These are phyloP conservation scores for Polyporus tsugae DNA, from an alignment of 1,284 basidiomycete genomes.

Conservation along the genomic window DNA sequence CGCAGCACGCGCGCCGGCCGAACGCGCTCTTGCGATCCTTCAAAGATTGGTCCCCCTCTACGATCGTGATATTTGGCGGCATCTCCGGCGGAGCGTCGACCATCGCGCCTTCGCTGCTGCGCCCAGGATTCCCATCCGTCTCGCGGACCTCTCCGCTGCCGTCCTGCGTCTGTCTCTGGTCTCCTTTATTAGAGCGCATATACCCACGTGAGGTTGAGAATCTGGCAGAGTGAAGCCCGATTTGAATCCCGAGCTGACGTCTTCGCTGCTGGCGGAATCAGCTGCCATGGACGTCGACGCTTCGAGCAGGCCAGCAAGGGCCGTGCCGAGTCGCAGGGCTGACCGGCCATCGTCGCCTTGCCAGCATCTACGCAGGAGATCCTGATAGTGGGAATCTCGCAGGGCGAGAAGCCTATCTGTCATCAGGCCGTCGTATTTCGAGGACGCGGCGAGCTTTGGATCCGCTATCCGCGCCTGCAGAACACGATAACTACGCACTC, in stretches of 20 bases:
- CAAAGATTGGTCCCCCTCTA: constrained; percentile 81
- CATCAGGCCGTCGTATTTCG: constrained; percentile 43
- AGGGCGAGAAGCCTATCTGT: constrained; percentile 47
- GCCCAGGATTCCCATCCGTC: too few relatives aligned
- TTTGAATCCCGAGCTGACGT: neutral
- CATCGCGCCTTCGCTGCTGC: too few relatives aligned
- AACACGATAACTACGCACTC: neutral
- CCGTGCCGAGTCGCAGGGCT: constrained; percentile 45
- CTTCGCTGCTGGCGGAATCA: neutral
- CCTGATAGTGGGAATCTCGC: constrained; percentile 43
- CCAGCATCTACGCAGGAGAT: constrained; percentile 45
- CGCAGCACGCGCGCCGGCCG: constrained; percentile 79
- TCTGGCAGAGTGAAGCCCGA: neutral
- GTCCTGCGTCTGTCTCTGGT: too few relatives aligned
- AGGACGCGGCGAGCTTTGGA: constrained; percentile 29
- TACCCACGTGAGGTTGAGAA: constrained; percentile 2
- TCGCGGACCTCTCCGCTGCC: too few relatives aligned
- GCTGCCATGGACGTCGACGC: constrained; percentile 3
- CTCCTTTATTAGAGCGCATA: neutral
- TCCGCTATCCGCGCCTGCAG: constrained; percentile 31
- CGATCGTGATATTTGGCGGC: constrained; percentile 69
- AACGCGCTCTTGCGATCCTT: constrained; percentile 87
- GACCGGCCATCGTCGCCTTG: constrained; percentile 37
- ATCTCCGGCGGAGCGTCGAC: too few relatives aligned
- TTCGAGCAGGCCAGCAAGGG: constrained; percentile 40